Percentiles rank a stretch among this genome's conserved stretches.
phyloP scores from a whole-genome alignment of 225 moss, liverwort and hornwort genomes.

The Lunularia cruciata region DNA sequence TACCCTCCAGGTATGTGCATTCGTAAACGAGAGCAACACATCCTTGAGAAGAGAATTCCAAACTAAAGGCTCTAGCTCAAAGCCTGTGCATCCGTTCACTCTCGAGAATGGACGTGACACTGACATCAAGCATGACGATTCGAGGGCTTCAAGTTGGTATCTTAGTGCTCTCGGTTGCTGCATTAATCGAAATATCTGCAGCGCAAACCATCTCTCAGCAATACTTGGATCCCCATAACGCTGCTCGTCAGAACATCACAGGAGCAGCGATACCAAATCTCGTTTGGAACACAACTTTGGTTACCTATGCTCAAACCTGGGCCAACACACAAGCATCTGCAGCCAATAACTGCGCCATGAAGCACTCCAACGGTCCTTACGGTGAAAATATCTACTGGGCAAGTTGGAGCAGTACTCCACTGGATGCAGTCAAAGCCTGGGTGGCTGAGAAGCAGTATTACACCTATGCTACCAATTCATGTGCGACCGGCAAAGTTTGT shows the following conservation, averaged over 20 bases:
- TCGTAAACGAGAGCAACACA: no score
- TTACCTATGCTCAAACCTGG: conserved; percentile 27
- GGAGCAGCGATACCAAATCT: conserved; percentile 26
- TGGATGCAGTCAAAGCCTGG: conserved; percentile 29
- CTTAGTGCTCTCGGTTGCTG: background rate
- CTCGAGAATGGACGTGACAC: no score
- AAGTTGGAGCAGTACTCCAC: conserved; percentile 20
- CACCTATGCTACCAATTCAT: conserved; percentile 31
- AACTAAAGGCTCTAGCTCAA: no score
- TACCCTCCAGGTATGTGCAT: no score
- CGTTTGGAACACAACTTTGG: conserved; percentile 26
- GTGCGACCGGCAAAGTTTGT: conserved; percentile 22
- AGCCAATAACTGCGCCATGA: conserved; percentile 10
- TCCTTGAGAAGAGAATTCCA: no score
- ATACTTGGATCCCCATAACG: conserved; percentile 31
- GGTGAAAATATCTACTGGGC: conserved; percentile 42
- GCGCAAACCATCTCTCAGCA: background rate
- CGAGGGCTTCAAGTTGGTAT: no score
- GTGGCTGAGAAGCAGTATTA: conserved; percentile 32
- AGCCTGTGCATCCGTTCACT: no score
- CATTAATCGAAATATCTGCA: background rate
- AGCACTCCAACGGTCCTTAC: conserved; percentile 29
- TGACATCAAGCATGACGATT: no score
- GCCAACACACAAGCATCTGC: conserved; percentile 22
- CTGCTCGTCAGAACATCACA: conserved; percentile 22